Conservation (phyloP, 768 basidiomycete genomes). For the Lentinula guzmanii region DNA sequence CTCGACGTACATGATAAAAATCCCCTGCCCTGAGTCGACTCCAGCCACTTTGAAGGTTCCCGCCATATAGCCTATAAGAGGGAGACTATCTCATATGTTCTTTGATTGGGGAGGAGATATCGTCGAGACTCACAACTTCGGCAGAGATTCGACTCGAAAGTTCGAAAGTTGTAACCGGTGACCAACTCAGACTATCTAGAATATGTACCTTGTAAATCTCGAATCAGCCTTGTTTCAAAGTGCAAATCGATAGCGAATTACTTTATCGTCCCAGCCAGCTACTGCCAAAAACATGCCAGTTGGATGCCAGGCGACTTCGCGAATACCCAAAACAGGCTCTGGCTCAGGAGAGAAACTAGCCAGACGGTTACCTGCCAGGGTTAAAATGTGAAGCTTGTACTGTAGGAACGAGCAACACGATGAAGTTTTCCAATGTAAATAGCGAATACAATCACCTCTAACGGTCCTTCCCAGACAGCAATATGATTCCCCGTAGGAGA, state of each 20-base stretch:
- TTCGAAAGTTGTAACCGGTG: conserved; percentile 56
- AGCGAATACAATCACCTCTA: conserved; percentile 54
- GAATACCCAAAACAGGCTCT: conserved; percentile 82
- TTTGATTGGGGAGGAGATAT: background rate
- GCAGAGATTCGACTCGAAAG: conserved; percentile 50
- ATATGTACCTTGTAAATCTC: conserved; percentile 53
- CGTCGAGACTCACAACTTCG: conserved; percentile 40
- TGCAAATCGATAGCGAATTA: conserved; percentile 19
- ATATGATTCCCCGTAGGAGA: conserved; percentile 74
- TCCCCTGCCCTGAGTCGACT: conserved; percentile 76
- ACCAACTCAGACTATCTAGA: conserved; percentile 74
- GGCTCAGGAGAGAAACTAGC: conserved; percentile 64
- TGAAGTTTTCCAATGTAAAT: background rate
- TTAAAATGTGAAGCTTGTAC: conserved; percentile 74
- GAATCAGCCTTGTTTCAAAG: background rate
- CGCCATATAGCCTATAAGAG: conserved; percentile 67
- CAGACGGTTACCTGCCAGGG: conserved; percentile 57
- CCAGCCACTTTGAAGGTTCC: conserved; percentile 82
- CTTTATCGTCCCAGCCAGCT: conserved; percentile 88
- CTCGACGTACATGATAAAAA: conserved; percentile 72
- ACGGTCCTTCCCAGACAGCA: conserved; percentile 77
- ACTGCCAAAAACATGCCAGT: conserved; percentile 76
- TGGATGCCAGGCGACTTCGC: conserved; percentile 80
- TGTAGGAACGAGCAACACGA: conserved; percentile 20
- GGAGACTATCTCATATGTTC: background rate